Evolutionary conservation across 2,329 filamentous ascomycete genomes (phyloP).

Genomic region (Aspergillus pseudoglaucus): DNA sequence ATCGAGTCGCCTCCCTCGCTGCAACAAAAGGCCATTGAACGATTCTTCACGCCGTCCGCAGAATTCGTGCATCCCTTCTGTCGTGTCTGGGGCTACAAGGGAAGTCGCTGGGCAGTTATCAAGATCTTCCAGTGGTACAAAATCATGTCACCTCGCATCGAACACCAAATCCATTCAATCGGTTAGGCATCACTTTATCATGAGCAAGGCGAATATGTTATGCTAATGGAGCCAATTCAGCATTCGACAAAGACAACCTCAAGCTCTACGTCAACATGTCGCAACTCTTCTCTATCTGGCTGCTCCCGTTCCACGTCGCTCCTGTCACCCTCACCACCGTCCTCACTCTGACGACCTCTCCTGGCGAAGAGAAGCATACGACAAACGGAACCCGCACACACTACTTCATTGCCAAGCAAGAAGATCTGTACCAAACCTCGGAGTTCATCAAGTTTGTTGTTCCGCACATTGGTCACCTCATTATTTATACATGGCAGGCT

Average conservation of each 20-base stretch:
- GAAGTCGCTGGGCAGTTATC: slow-evolving; percentile 61
- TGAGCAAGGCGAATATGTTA: background rate
- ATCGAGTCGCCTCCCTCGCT: slow-evolving; percentile 60
- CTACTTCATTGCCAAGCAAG: slow-evolving; percentile 70
- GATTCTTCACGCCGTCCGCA: slow-evolving; percentile 67
- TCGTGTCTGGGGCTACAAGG: slow-evolving; percentile 53
- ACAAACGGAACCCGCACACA: slow-evolving; percentile 28
- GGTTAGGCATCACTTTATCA: slow-evolving; percentile 38
- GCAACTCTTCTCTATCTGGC: slow-evolving; percentile 71
- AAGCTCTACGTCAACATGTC: slow-evolving; percentile 67
- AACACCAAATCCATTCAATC: slow-evolving; percentile 58
- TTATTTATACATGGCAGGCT: slow-evolving; percentile 59
- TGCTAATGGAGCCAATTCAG: slow-evolving; percentile 35
- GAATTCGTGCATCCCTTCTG: slow-evolving; percentile 75
- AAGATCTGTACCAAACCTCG: slow-evolving; percentile 73
- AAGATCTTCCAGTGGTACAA: slow-evolving; percentile 79
- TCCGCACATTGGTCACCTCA: slow-evolving; percentile 51
- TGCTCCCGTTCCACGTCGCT: slow-evolving; percentile 67
- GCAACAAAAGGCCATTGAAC: slow-evolving; percentile 59
- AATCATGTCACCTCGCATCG: slow-evolving; percentile 68
- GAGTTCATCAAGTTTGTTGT: slow-evolving; percentile 68
- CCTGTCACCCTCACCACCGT: slow-evolving; percentile 63
- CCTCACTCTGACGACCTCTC: slow-evolving; percentile 52
- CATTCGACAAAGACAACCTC: slow-evolving; percentile 59
- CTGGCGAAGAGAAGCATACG: slow-evolving; percentile 19